Evolutionary conservation across 176 grass and related monocot genomes (phyloP), one percentile per base, ranked within the genome.

Genomic region (Oryza rufipogon): DNA sequence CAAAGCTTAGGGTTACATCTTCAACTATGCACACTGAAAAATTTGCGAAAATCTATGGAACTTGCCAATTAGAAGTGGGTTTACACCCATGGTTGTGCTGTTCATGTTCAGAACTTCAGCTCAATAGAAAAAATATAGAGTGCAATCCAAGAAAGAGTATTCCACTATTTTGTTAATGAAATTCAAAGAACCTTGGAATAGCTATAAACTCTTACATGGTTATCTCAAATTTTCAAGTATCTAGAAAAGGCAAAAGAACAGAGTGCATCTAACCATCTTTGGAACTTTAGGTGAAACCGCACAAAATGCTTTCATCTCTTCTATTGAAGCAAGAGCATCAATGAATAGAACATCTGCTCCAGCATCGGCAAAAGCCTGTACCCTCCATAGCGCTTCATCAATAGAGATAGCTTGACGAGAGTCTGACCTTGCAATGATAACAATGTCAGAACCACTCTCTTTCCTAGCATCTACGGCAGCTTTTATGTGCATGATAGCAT

Each of bases 321-420:
- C 91, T 71, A 91, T 75, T 23, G 96, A 94, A 88, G 96, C 91
- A 48, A 98, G 91, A 1, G 96, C 96, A 87, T 95, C 93, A 41
- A 94, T 90, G 82, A 99, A 99, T 15, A 99, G 80, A 87, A 91
- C 93, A 90, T 99, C 96, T 46, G 91, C 96, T 65, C 96, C 96
- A 72, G 89, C 89, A 89, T 99, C 91, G 85, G 96, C 91, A 90
- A 96, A 99, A 52, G 96, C 96, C 60, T 83, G 81, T 78, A 89
- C 92, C 89, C 96, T 92, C 91, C 91, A 92, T 74, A 99, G 75
- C 51, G 96, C 70, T 88, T 99, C 96, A 45, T 96, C 93, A 68
- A 96, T 75, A 80, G 96, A 99, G 66, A 93, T 64, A 74, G 91
- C 96, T 85, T 99, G 96, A 66, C 91, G 85, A 58, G 93, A 85